phyloP scores from a whole-genome alignment of 176 grass and related monocot species.

The Thinopyrum elongatum region DNA sequence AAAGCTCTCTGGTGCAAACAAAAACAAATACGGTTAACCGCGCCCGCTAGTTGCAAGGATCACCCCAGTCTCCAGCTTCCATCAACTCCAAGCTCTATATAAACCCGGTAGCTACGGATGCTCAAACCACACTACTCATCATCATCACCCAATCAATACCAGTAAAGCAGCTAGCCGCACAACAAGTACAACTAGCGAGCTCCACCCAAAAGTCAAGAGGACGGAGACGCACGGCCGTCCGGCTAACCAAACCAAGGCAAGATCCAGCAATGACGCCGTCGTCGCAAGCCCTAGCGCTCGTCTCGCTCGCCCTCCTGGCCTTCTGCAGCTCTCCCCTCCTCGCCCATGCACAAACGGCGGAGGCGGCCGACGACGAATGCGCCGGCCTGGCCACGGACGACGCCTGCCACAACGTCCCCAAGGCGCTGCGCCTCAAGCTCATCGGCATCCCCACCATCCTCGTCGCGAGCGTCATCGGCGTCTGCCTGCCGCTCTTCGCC shows the following conservation, averaged over 20 bases:
- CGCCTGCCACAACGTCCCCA: constrained; percentile 47
- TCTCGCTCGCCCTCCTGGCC: background rate
- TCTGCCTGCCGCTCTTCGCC: constrained; percentile 71
- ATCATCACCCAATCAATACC: too few species aligned
- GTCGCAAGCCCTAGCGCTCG: background rate
- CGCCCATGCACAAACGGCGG: background rate
- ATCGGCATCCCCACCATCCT: constrained; percentile 71
- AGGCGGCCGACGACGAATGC: background rate
- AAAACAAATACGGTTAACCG: too few species aligned
- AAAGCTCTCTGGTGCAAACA: too few species aligned
- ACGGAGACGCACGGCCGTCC: too few species aligned
- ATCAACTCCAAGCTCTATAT: background rate
- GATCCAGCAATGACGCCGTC: constrained; percentile 17
- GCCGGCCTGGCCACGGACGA: background rate
- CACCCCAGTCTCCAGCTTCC: background rate
- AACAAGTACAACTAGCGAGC: background rate
- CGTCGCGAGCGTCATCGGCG: constrained; percentile 43
- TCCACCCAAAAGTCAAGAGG: background rate
- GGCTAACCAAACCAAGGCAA: too few species aligned
- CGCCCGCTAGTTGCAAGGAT: background rate
- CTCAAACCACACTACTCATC: background rate
- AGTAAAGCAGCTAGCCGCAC: too few species aligned
- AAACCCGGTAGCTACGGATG: background rate
- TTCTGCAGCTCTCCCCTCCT: background rate
- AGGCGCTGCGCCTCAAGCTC: constrained; percentile 64